Base-by-base conservation (phyloP, 2,329 filamentous ascomycete species). In the Nigrospora oryzae region DNA sequence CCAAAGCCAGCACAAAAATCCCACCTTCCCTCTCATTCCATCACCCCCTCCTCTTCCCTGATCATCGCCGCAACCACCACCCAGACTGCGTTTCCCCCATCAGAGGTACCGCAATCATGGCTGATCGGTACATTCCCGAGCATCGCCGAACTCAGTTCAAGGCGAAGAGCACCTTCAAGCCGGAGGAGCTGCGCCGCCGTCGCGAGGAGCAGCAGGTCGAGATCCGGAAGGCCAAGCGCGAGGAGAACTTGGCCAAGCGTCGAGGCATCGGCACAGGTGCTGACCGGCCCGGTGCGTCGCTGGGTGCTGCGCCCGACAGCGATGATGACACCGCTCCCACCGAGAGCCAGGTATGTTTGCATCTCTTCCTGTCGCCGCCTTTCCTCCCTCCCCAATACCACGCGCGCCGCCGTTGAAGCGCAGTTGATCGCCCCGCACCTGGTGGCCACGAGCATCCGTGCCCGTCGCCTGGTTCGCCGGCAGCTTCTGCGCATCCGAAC, bases 111-210 rank as follows among this genome's bases (percentile, higher is more conserved):
- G 65, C 65, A 68, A 83, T 60, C 73, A 98, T 98, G 93, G 86
- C 93, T 69, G 93, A 98, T 69, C 88, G 93, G 63, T 98, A 96
- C 76, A 98, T 98, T 63, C 93, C 93, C 68, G 93, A 98, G 76
- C 93, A 98, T 77, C 89, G 93, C 69, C 90, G 93, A 65, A 96
- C 89, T 55, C 90, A 95, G 75, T 98, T 95, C 84, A 98, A 98
- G 85, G 93, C 93, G 45, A 96, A 96, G 81, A 91, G 88, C 71
- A 89, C 89, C 62, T 97, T 98, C 79, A 96, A 96, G 82, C 91
- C 91, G 60, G 93, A 98, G 68, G 93, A 98, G 75, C 84, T 98
- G 55, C 89, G 93, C 66, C 90, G 93, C 63, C 93, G 93, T 65
- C 93, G 93, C 65, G 93, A 98, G 69, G 93, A 98, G 73, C 90